Evolutionary conservation across 345 rosid species (phyloP).

Genomic region (Boechera stricta): DNA sequence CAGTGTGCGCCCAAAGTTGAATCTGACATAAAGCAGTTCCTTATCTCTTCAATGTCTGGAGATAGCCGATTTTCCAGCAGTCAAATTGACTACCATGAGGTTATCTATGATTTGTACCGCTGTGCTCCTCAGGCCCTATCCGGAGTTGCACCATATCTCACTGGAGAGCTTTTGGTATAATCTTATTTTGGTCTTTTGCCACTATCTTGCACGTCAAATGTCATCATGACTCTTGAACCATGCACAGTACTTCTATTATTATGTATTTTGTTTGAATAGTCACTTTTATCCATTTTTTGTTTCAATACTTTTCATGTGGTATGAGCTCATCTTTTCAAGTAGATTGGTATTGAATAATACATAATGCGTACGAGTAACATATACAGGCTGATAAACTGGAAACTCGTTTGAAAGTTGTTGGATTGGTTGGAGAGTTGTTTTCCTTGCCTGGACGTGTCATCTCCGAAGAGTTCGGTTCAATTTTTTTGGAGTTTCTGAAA

Average conservation of each 20-base stretch:
- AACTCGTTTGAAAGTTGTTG: conserved; percentile 86
- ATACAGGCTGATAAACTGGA: conserved; percentile 89
- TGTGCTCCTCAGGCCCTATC: conserved; percentile 89
- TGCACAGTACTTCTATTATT: conserved; percentile 20
- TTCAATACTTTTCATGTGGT: conserved; percentile 11
- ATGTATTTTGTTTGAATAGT: conserved; percentile 25
- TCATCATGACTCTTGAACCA: conserved; percentile 26
- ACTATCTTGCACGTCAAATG: conserved; percentile 15
- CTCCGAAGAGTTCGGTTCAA: conserved; percentile 74
- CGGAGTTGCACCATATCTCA: conserved; percentile 86
- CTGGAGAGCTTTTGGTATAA: conserved; percentile 95
- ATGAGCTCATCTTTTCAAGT: conserved; percentile 30
- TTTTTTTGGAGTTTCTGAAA: conserved; percentile 89
- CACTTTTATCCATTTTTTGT: conserved; percentile 4
- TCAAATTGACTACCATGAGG: conserved; percentile 87
- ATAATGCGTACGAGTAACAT: conserved; percentile 34
- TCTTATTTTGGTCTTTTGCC: conserved; percentile 12
- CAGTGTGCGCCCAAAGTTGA: conserved; percentile 85
- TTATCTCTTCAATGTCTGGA: conserved; percentile 86
- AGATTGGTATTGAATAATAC: conserved; percentile 14
- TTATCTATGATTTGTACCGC: conserved; percentile 76
- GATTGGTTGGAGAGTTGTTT: conserved; percentile 86
- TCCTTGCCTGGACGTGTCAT: conserved; percentile 71
- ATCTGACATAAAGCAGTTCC: conserved; percentile 84
- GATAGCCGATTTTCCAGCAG: conserved; percentile 60